These are phyloP conservation scores for Chytriomyces sp. DNA, from an alignment of 192 early-diverging fungal genomes.

Conservation along the genomic window DNA sequence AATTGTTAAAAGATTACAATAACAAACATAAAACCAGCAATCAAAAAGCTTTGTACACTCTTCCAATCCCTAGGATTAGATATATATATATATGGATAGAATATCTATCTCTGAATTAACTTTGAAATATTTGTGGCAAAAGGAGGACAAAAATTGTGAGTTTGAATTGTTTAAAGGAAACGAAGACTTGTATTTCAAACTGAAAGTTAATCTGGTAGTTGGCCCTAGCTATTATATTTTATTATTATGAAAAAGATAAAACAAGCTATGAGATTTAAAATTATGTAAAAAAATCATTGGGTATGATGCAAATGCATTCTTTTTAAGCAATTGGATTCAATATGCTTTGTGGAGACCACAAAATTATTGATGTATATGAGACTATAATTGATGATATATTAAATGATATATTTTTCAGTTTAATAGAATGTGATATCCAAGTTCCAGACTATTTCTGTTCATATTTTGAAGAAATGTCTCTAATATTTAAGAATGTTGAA, in stretches of 20 bases:
- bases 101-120: too few species aligned
- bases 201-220: background rate
- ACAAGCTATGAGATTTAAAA: too few species aligned
- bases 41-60: too few species aligned
- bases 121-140: too few species aligned
- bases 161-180: background rate
- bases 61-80: too few species aligned
- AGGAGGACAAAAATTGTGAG: background rate
- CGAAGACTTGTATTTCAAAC: background rate
- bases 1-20: too few species aligned
- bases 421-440: slow-evolving; percentile 19
- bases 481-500: slow-evolving; percentile 13
- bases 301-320: background rate
- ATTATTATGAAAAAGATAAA: too few species aligned
- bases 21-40: too few species aligned
- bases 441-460: slow-evolving; percentile 1
- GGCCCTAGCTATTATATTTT: too few species aligned
- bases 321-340: background rate
- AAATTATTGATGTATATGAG: slow-evolving; percentile 7
- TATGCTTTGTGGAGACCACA: slow-evolving; percentile 10
- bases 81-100: too few species aligned
- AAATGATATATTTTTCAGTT: slow-evolving; percentile 1
- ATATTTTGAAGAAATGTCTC: slow-evolving; percentile 9
- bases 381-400: slow-evolving; percentile 8
- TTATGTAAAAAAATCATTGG: too few species aligned